Evolutionary conservation across 306 rosid genomes (phyloP).

Genomic region (Trichosanthes cucumerina): DNA sequence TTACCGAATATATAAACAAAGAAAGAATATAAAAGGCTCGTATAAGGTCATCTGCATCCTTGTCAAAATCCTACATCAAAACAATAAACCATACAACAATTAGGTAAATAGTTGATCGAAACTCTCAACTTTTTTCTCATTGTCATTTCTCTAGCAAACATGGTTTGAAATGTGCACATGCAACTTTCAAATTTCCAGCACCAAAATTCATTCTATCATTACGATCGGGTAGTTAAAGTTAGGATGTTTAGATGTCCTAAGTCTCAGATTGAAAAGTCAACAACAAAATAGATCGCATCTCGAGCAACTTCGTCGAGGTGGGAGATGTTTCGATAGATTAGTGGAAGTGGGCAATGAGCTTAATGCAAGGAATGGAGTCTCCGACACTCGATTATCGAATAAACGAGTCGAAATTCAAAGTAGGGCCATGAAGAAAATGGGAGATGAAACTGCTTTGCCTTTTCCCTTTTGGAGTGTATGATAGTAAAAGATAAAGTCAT

Average conservation of each 20-base stretch:
- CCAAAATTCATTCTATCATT: not conserved
- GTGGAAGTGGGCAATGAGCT: not conserved
- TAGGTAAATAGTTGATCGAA: not conserved
- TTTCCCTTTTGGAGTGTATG: constrained; percentile 1
- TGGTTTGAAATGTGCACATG: not conserved
- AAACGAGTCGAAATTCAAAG: not conserved
- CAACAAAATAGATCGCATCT: not conserved
- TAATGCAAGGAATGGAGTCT: not conserved
- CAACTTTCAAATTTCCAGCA: not conserved
- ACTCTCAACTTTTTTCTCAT: not conserved
- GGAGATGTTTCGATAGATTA: not conserved
- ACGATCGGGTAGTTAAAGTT: not conserved
- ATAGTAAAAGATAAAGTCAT: not conserved
- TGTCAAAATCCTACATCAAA: constrained; percentile 2
- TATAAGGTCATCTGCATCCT: constrained; percentile 9
- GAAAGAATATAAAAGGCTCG: not conserved
- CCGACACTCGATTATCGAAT: not conserved
- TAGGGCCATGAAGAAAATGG: not conserved
- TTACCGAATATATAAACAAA: constrained; percentile 6
- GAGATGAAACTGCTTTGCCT: not conserved
- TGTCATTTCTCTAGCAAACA: constrained; percentile 5
- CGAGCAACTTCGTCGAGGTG: not conserved
- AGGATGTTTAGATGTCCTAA: not conserved
- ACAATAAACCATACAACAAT: not conserved
- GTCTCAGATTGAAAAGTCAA: not conserved